A percentile compares a stretch with the other conserved stretches of the same genome.
Conservation (phyloP, 163 green algal genomes). For the Dunaliella salina region DNA sequence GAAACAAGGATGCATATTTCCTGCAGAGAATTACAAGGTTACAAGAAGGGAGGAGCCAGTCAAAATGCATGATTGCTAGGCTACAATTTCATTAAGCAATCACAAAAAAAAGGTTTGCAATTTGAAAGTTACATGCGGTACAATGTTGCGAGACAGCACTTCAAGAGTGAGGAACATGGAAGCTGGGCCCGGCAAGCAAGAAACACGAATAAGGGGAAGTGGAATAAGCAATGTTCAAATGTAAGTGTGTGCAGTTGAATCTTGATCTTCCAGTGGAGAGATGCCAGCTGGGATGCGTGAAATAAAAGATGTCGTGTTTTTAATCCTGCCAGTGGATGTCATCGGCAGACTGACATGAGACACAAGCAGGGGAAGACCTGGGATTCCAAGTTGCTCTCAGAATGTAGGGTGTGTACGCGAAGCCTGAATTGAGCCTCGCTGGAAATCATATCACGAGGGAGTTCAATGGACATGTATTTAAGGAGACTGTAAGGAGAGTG, state of each 20-base stretch:
- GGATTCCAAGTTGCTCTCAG: background rate
- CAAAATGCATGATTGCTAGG: too few species aligned
- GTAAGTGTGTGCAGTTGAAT: too few species aligned
- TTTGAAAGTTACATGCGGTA: background rate
- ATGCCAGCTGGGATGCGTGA: background rate
- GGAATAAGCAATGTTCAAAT: too few species aligned
- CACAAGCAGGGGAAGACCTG: background rate
- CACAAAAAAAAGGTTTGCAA: background rate
- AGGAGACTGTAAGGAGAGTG: background rate
- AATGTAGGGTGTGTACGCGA: background rate
- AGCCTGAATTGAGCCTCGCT: background rate
- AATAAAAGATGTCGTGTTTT: background rate
- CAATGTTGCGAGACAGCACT: background rate
- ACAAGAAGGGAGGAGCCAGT: too few species aligned
- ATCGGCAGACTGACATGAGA: background rate
- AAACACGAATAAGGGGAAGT: background rate
- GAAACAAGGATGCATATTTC: too few species aligned
- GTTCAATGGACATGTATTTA: background rate
- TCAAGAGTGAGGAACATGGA: background rate
- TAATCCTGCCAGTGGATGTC: background rate
- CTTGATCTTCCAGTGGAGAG: background rate
- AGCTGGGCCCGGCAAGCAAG: background rate
- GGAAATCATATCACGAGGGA: background rate
- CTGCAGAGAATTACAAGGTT: too few species aligned
- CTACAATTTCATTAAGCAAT: too few species aligned